phyloP scores from a whole-genome alignment of 1,139 yeast species.

The Pichia sp. region DNA sequence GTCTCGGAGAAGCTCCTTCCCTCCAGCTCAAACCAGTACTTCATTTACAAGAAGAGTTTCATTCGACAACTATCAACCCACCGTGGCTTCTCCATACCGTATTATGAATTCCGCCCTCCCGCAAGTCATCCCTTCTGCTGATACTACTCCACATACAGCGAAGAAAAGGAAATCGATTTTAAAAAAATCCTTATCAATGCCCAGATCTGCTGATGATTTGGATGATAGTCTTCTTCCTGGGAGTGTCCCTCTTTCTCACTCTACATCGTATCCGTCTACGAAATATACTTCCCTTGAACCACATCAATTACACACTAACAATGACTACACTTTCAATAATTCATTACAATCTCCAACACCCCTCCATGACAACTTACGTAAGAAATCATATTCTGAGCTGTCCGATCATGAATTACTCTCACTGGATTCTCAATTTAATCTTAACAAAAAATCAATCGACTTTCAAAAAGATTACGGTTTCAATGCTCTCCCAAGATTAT shows the following conservation, averaged over 20 bases:
- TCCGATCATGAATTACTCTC: conserved; percentile 55
- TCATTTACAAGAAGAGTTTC: conserved; percentile 12
- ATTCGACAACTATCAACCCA: conserved; percentile 16
- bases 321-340: conserved; percentile 1
- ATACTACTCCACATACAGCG: background rate
- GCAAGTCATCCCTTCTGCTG: background rate
- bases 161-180: background rate
- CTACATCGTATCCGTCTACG: background rate
- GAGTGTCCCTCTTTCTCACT: too few species aligned
- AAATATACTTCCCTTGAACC: conserved; percentile 1
- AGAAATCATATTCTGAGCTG: conserved; percentile 56
- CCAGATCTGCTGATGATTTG: too few species aligned
- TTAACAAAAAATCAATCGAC: conserved; percentile 14
- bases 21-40: background rate
- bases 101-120: background rate
- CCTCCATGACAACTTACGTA: conserved; percentile 20
- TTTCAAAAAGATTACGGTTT: conserved; percentile 16
- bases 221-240: too few species aligned
- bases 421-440: conserved; percentile 46
- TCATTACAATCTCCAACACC: conserved; percentile 8
- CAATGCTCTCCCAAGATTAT: conserved; percentile 9
- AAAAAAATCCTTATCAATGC: too few species aligned
- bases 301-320: conserved; percentile 2
- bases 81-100: background rate
- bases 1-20: background rate